Evolutionary conservation across 2,329 filamentous ascomycete species (phyloP).

Genomic region (Elsinoe necatrix): DNA sequence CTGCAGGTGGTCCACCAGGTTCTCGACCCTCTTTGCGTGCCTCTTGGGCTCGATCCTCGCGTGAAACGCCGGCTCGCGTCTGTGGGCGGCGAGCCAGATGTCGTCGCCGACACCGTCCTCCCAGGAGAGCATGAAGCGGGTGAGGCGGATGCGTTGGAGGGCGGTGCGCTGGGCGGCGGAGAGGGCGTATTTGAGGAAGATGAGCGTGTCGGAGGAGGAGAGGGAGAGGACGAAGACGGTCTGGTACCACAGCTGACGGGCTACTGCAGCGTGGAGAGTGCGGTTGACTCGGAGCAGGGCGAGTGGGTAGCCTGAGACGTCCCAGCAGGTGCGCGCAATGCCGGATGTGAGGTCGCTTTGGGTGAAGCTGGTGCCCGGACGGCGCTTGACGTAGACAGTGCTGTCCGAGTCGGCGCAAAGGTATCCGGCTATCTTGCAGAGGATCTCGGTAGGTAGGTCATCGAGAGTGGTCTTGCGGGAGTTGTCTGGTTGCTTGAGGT

Average conservation of each 20-base stretch:
- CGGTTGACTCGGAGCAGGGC: slow-evolving; percentile 15
- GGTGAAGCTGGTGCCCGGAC: slow-evolving; percentile 4
- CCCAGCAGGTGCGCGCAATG: slow-evolving; percentile 5
- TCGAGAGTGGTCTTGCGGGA: slow-evolving; percentile 2
- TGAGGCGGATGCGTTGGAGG: slow-evolving; percentile 15
- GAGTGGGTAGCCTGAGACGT: slow-evolving; percentile 15
- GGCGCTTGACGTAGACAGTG: slow-evolving; percentile 13
- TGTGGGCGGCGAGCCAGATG: slow-evolving; percentile 17
- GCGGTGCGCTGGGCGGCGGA: slow-evolving; percentile 15
- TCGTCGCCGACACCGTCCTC: slow-evolving; percentile 16
- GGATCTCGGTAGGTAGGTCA: slow-evolving; percentile 18
- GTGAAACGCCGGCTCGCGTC: slow-evolving; percentile 10
- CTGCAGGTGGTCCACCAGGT: slow-evolving; percentile 13
- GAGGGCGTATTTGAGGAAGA: slow-evolving; percentile 18
- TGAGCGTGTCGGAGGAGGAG: slow-evolving; percentile 16
- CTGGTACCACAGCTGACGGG: slow-evolving; percentile 15
- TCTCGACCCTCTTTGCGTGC: slow-evolving; percentile 1
- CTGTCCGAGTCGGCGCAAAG: slow-evolving; percentile 11
- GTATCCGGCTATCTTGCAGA: slow-evolving; percentile 16
- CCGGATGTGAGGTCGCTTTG: slow-evolving; percentile 11
- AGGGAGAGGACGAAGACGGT: slow-evolving; percentile 17
- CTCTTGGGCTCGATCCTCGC: neutral
- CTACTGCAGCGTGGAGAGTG: slow-evolving; percentile 14
- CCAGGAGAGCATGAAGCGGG: slow-evolving; percentile 17
- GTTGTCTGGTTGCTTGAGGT: neutral